phyloP scores from a whole-genome alignment of 78 protist species.

The Dictyostelium citrinum region DNA sequence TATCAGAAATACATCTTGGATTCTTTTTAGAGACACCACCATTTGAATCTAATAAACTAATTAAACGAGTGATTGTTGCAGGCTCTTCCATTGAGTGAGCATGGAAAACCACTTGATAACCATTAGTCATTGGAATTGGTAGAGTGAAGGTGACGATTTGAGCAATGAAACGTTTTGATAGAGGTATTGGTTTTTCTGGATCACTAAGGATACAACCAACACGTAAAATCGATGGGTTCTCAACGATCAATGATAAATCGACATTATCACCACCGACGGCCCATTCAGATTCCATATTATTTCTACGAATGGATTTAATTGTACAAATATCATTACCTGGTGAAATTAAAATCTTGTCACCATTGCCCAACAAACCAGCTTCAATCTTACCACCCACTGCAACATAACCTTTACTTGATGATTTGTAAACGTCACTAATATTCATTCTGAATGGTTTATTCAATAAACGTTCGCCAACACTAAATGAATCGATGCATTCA shows the following conservation, averaged over 20 bases:
- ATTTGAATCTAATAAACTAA: slow-evolving; percentile 15
- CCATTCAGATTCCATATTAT: slow-evolving; percentile 27
- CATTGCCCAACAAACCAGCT: slow-evolving; percentile 82
- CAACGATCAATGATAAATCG: slow-evolving; percentile 45
- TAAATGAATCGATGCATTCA: slow-evolving; percentile 64
- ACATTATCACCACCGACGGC: slow-evolving; percentile 90
- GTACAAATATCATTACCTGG: slow-evolving; percentile 71
- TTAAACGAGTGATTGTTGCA: slow-evolving; percentile 6
- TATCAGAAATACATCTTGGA: slow-evolving; percentile 60
- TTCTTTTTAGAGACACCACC: slow-evolving; percentile 55
- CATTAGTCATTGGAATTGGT: slow-evolving; percentile 63
- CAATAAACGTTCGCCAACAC: slow-evolving; percentile 67
- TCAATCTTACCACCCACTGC: slow-evolving; percentile 86
- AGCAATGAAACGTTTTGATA: slow-evolving; percentile 50
- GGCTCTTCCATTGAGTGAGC: slow-evolving; percentile 71
- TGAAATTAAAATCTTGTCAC: slow-evolving; percentile 65
- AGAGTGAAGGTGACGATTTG: slow-evolving; percentile 76
- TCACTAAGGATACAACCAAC: slow-evolving; percentile 80
- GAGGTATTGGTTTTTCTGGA: slow-evolving; percentile 71
- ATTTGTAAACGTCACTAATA: slow-evolving; percentile 84
- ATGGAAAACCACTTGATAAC: slow-evolving; percentile 64
- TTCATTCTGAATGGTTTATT: slow-evolving; percentile 88
- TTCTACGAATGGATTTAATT: slow-evolving; percentile 43
- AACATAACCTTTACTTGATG: slow-evolving; percentile 47
- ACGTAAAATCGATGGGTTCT: background rate